Evolutionary conservation across 108 stramenopile genomes (phyloP).

Genomic region (Craspedostauros australis): DNA sequence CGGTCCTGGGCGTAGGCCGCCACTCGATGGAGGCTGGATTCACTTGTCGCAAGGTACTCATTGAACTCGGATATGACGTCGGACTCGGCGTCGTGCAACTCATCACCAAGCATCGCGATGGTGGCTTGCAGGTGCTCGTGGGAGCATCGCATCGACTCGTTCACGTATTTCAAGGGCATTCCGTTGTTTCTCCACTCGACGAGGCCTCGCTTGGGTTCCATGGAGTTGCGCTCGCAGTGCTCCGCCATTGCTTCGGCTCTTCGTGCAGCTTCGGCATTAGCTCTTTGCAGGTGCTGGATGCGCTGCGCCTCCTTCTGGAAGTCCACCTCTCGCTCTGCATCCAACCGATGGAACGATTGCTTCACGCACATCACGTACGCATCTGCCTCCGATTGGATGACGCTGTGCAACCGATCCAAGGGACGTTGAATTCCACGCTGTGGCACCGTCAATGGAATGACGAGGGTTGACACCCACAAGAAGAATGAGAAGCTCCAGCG

Average conservation of each 20-base stretch:
- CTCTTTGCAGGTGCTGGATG: not conserved
- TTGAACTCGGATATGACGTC: slow-evolving; percentile 16
- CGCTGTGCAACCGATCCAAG: not conserved
- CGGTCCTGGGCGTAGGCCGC: slow-evolving; percentile 21
- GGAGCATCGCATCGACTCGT: not conserved
- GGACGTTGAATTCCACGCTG: slow-evolving; percentile 13
- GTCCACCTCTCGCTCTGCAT: not conserved
- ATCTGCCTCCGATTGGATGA: slow-evolving; percentile 6
- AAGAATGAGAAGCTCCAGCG: slow-evolving; percentile 22
- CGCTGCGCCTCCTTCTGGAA: slow-evolving; percentile 2
- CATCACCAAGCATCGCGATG: slow-evolving; percentile 1
- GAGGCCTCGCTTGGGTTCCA: not conserved
- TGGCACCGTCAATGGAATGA: slow-evolving; percentile 3
- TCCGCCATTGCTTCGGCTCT: not conserved
- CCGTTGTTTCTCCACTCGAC: slow-evolving; percentile 3
- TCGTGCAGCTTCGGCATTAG: not conserved
- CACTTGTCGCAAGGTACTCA: slow-evolving; percentile 6
- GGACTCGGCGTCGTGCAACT: not conserved
- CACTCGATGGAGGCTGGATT: not conserved
- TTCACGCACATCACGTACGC: slow-evolving; percentile 15
- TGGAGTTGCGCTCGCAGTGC: not conserved
- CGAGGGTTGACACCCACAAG: slow-evolving; percentile 16
- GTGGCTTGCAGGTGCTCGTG: not conserved
- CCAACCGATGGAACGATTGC: not conserved
- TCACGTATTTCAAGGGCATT: not conserved